Conservation (phyloP, 2,329 filamentous ascomycete genomes). For the Atkinsonella texensis region DNA sequence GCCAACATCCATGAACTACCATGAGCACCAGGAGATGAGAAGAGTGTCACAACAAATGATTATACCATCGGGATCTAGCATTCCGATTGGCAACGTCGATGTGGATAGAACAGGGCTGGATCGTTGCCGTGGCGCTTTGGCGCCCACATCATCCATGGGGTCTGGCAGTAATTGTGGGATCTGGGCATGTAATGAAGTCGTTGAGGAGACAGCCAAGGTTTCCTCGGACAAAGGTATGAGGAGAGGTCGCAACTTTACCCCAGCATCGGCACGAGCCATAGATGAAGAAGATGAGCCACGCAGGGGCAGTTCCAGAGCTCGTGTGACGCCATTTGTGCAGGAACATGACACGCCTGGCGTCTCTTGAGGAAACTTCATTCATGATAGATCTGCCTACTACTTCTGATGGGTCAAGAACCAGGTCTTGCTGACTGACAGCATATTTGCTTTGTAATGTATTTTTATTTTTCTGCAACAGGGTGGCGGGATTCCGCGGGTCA, state of each 20-base stretch:
- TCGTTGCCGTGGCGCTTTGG: background rate
- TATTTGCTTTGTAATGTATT: background rate
- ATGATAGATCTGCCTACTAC: background rate
- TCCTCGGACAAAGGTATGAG: conserved; percentile 28
- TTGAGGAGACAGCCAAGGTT: background rate
- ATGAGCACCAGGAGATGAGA: conserved; percentile 23
- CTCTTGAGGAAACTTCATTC: background rate
- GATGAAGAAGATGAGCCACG: conserved; percentile 36
- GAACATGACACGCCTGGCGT: background rate
- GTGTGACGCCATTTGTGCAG: conserved; percentile 11
- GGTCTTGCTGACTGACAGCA: background rate
- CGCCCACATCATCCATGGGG: background rate
- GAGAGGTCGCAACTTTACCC: conserved; percentile 34
- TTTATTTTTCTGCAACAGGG: no score
- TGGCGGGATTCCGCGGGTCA: no score
- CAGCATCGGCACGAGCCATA: conserved; percentile 31
- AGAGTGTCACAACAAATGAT: conserved; percentile 29
- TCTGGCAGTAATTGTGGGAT: background rate
- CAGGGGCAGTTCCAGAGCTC: conserved; percentile 15
- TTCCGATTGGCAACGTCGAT: conserved; percentile 6
- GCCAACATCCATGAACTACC: conserved; percentile 4
- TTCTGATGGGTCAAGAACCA: no score
- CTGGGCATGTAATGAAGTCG: background rate
- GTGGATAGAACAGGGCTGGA: background rate
- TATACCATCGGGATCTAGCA: conserved; percentile 13